Percentiles rank a stretch among this genome's conserved stretches.
Evolutionary conservation across 2,329 filamentous ascomycete genomes (phyloP).

Genomic region (Ploettnerulaceae sp.): DNA sequence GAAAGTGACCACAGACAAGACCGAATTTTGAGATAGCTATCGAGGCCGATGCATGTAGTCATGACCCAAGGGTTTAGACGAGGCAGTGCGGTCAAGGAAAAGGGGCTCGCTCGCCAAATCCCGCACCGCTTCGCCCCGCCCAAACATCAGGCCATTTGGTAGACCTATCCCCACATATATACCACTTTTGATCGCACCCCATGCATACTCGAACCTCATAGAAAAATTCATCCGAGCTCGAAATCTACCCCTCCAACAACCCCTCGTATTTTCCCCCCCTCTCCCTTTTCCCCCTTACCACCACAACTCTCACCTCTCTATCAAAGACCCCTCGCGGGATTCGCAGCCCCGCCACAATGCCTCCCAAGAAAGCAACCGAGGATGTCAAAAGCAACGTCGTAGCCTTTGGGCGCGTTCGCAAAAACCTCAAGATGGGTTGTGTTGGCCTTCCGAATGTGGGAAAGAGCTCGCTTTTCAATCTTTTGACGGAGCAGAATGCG

Average conservation of each 20-base stretch:
- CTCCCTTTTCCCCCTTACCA: background rate
- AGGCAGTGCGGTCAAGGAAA: background rate
- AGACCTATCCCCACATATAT: background rate
- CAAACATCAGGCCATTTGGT: constrained; percentile 5
- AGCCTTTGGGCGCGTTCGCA: constrained; percentile 41
- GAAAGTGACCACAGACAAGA: background rate
- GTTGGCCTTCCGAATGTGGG: constrained; percentile 44
- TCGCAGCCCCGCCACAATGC: constrained; percentile 30
- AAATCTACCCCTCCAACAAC: background rate
- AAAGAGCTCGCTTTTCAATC: constrained; percentile 43
- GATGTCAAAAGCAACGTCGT: constrained; percentile 41
- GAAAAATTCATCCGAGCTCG: background rate
- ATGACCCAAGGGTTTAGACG: too few species aligned
- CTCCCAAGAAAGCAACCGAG: constrained; percentile 39
- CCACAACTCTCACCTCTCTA: background rate
- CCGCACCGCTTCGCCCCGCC: background rate
- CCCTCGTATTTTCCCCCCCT: too few species aligned
- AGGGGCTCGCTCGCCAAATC: background rate
- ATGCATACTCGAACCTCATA: background rate
- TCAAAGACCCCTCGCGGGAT: too few species aligned
- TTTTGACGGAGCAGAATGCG: constrained; percentile 43
- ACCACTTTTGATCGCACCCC: background rate
- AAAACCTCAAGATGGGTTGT: constrained; percentile 45
- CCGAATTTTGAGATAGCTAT: too few species aligned
- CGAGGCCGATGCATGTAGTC: background rate